Evolutionary conservation across 2,329 filamentous ascomycete genomes (phyloP), one percentile per base, ranked within the genome.

Genomic region (Aspergillus arachidicola): DNA sequence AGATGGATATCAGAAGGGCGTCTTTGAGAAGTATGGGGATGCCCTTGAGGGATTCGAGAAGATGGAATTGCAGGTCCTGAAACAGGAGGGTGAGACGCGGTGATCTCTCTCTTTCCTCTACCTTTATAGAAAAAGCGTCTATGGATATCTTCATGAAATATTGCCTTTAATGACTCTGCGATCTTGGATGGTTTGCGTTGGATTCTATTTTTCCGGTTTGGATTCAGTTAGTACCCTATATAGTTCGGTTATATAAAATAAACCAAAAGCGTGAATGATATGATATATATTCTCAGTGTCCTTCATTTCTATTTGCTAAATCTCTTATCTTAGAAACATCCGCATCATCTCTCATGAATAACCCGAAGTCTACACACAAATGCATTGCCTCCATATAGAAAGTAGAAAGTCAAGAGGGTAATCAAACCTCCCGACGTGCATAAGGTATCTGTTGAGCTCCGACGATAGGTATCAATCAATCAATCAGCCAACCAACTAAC

Each of bases 11-110:
- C 85, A 87, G 66, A 80, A 88, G 68, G 90, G 87, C 0, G 81
- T 89, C 2, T 98, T 92, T 80, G 87, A 92, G 76, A 80, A 80
- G 75, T 98, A 98, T 78, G 93, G 91, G 0, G 82, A 85, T 53
- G 91, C 94, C 12, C 77, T 97, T 48, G 85, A 86, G 57, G 91
- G 90, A 0, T 96, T 97, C 79, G 88, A 89, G 71, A 81, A 84
- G 78, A 90, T 94, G 85, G 93, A 97, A 82, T 75, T 81, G 68
- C 79, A 79, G 73, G 86, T 94, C 45, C 76, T 95, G 74, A 73
- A 78, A 72, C 67, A 77, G 63, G 75, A 71, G 54, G 66, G 63
- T 14, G 57, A 28, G 43, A 28, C 12, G 10, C 4, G 26, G 50
- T 58, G 10, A 51, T 23, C 0, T 26, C 5, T 23, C 7, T 36